phyloP scores from a whole-genome alignment of 1,139 yeast species.

The Lodderomyces orthopsilosis region DNA sequence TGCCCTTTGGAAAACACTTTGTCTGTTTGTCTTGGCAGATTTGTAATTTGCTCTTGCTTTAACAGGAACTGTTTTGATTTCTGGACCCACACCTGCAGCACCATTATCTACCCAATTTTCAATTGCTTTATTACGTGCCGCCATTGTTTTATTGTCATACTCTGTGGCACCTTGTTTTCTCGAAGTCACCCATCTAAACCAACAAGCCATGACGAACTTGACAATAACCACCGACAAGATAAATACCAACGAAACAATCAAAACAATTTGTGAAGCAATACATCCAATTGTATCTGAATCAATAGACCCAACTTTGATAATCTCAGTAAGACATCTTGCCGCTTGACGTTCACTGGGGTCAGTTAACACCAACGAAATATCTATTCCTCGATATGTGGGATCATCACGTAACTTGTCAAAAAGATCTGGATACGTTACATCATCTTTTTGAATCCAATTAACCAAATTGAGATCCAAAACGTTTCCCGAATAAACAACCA shows the following conservation, averaged over 20 bases:
- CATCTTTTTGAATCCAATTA: conserved; percentile 68
- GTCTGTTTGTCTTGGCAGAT: conserved; percentile 40
- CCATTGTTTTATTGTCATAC: conserved; percentile 48
- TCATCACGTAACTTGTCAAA: conserved; percentile 65
- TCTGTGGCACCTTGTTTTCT: conserved; percentile 76
- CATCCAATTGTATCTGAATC: conserved; percentile 96
- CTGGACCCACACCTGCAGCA: conserved; percentile 44
- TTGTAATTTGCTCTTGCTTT: conserved; percentile 51
- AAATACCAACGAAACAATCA: conserved; percentile 76
- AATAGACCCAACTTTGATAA: conserved; percentile 81
- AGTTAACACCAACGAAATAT: conserved; percentile 74
- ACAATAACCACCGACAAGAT: conserved; percentile 74
- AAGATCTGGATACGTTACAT: conserved; percentile 67
- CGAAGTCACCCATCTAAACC: conserved; percentile 80
- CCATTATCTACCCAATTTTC: conserved; percentile 75
- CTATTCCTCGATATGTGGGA: conserved; percentile 63
- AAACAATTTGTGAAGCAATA: conserved; percentile 82
- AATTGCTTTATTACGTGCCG: conserved; percentile 54
- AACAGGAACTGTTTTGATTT: conserved; percentile 52
- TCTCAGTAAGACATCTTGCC: conserved; percentile 84
- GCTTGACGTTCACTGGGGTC: conserved; percentile 65
- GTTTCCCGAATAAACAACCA: conserved; percentile 84
- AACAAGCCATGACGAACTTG: conserved; percentile 83
- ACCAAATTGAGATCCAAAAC: conserved; percentile 79
- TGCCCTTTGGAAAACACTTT: conserved; percentile 41